Percentiles rank a stretch among this genome's conserved stretches.
Evolutionary conservation across 2,329 filamentous ascomycete genomes (phyloP).

Genomic region (Xylariaceae sp.): DNA sequence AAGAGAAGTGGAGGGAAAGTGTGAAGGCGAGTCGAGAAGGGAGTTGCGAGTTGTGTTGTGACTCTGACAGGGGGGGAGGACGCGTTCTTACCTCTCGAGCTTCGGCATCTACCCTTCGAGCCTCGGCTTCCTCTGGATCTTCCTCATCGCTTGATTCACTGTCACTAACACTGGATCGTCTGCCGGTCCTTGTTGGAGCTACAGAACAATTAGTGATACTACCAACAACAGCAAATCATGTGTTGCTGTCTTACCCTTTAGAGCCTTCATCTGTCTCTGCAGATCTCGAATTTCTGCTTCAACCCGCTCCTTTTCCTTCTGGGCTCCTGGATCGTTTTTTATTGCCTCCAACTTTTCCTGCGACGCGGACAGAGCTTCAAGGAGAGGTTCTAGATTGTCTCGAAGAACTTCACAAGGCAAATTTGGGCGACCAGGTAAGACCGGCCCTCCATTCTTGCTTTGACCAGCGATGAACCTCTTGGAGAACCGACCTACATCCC

Average conservation of each 20-base stretch:
- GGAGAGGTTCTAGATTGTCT: conserved; percentile 4
- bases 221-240: not conserved
- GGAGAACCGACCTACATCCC: conserved; percentile 9
- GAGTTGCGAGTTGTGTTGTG: not conserved
- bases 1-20: not conserved
- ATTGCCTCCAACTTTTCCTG: too few relatives aligned
- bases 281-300: conserved; percentile 6
- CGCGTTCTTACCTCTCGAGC: not conserved
- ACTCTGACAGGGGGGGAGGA: not conserved
- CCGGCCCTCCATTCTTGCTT: conserved; percentile 12
- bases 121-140: conserved; percentile 9
- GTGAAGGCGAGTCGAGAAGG: not conserved
- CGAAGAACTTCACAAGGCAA: conserved; percentile 15
- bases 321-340: too few relatives aligned
- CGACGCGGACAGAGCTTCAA: too few relatives aligned
- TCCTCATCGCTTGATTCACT: conserved; percentile 18
- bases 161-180: conserved; percentile 6
- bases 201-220: conserved; percentile 6
- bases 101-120: conserved; percentile 11
- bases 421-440: conserved; percentile 7
- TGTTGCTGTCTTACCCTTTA: conserved; percentile 14
- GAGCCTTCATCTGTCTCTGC: conserved; percentile 11
- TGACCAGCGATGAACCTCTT: conserved; percentile 18
- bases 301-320: too few relatives aligned
- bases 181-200: conserved; percentile 11